Evolutionary conservation across 345 rosid genomes (phyloP), one percentile per base, ranked within the genome.

Genomic region (Salix dunnii): DNA sequence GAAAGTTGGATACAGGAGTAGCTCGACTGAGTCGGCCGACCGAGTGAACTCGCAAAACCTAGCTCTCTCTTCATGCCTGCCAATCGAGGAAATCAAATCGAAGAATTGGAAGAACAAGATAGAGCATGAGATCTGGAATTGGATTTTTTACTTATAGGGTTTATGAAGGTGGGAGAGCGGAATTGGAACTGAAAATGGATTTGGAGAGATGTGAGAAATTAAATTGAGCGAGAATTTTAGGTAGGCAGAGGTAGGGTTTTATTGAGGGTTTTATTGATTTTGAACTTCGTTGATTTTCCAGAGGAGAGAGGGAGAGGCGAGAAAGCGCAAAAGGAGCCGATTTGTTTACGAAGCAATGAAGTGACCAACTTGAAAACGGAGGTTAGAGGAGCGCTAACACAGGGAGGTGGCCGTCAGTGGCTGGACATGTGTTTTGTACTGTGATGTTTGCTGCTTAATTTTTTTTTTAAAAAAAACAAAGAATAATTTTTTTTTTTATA

Each of bases 11-110:
- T 74, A 78, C 84, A 55, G 28, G 62, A 74, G 28, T 74, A 82
- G 58, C 85, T 82, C 76, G 77, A 80, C 78, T 62, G 79, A 18
- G 72, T 74, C n/a, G 55, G 40, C 43, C 25, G n/a, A 55, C 62
- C 13, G 28, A 55, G 14, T n/a, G 62, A 55, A 55, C 67, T 67
- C 18, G 63, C 88, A 64, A 73, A 75, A 72, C 71, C 86, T 51
- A 82, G 73, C 80, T 89, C 94, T 70, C 85, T 85, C 90, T 87
- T 87, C 97, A 91, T 93, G 71, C 30, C 83, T 64, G 76, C 78
- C 75, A 85, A 85, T 84, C 81, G 72, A 49, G 71, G 60, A 80
- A 68, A 58, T 40, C 78, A 21, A 80, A 74, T 66, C 67, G 48
- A 38, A 25, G 48, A 21, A 36, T 49, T 30, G 21, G 25, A 31